phyloP scores from a whole-genome alignment of 2,329 filamentous ascomycete species.

The Neofusicoccum ribis region DNA sequence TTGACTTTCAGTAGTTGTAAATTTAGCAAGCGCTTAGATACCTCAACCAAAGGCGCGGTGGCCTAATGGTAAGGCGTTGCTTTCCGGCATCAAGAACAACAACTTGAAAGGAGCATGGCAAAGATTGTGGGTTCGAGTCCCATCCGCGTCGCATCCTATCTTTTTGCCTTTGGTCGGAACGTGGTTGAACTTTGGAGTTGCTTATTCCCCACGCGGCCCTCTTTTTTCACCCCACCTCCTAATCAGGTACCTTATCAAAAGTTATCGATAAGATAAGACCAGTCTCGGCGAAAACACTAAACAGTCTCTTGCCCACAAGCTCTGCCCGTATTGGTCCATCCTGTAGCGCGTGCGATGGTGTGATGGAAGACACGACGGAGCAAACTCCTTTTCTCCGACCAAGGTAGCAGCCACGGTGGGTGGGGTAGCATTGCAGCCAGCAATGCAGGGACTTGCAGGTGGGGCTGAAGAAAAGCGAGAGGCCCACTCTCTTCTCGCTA shows the following conservation, averaged over 20 bases:
- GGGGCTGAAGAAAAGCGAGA: not conserved
- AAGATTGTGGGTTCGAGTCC: constrained; percentile 21
- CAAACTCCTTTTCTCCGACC: not conserved
- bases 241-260: no score
- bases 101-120: not conserved
- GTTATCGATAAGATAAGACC: no score
- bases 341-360: not conserved
- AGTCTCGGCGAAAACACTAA: no score
- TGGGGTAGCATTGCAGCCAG: constrained; percentile 10
- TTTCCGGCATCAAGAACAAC: no score
- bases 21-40: rapidly evolving
- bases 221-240: no score
- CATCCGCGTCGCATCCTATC: constrained; percentile 8
- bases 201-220: not conserved
- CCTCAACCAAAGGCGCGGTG: constrained; percentile 25
- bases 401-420: not conserved
- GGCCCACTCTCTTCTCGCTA: not conserved
- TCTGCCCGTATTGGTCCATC: no score
- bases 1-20: not conserved
- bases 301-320: no score
- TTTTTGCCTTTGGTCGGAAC: not conserved
- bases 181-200: not conserved
- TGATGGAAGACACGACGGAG: not conserved
- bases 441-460: not conserved
- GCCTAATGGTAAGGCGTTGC: constrained; percentile 34